Conservation (phyloP, 257 asterid species). For the Solanum habrochaites region DNA sequence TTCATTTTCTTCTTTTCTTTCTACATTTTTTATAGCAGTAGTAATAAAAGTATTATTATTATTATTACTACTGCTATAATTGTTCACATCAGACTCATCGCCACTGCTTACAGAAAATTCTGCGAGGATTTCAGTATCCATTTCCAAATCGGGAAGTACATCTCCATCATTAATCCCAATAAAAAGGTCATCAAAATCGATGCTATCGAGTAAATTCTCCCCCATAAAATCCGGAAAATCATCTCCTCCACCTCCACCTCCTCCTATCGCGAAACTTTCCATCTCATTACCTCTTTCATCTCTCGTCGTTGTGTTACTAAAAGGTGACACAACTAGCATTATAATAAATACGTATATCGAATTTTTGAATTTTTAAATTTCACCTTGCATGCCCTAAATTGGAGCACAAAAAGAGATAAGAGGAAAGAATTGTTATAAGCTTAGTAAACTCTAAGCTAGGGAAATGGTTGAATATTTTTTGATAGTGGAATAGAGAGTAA, state of each 20-base stretch:
- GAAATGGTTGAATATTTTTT: neutral
- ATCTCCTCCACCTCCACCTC: constrained; percentile 16
- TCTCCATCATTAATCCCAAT: constrained; percentile 59
- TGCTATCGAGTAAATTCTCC: constrained; percentile 57
- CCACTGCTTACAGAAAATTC: constrained; percentile 40
- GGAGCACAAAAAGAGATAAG: neutral
- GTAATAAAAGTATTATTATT: neutral
- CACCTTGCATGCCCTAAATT: neutral
- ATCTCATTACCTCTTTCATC: constrained; percentile 40
- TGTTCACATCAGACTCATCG: constrained; percentile 29
- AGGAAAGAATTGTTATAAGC: neutral
- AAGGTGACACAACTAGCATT: constrained; percentile 67
- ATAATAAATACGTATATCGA: neutral
- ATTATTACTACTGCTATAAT: neutral
- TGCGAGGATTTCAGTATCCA: constrained; percentile 64
- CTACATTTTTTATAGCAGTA: constrained; percentile 3
- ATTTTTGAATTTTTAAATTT: neutral
- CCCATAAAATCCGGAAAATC: constrained; percentile 46
- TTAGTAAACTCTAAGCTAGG: neutral
- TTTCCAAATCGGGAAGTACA: constrained; percentile 63
- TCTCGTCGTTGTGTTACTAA: constrained; percentile 18
- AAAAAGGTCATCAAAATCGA: constrained; percentile 72
- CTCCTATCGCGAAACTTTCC: constrained; percentile 35
- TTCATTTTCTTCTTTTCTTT: constrained; percentile 14
- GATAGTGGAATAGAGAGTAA: neutral